Conservation (phyloP, 805 yeast species). For the Kluyveromyces lactis region DNA sequence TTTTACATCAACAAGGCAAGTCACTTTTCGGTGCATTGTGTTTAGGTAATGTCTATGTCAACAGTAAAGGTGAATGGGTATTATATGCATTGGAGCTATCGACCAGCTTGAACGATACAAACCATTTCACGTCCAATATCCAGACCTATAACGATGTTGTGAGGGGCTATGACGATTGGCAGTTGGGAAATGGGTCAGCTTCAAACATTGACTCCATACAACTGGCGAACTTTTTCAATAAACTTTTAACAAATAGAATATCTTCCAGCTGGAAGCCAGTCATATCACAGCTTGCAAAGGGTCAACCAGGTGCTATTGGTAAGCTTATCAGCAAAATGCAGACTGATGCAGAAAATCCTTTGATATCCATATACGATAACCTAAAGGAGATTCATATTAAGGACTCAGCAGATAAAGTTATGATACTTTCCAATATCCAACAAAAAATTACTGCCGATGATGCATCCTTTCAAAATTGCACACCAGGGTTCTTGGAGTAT, state of each 20-base stretch:
- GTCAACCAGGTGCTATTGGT: slow-evolving; percentile 13
- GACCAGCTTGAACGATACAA: slow-evolving; percentile 11
- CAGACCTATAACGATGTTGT: slow-evolving; percentile 8
- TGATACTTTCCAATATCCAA: slow-evolving; percentile 19
- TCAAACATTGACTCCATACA: slow-evolving; percentile 35
- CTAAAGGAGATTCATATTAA: slow-evolving; percentile 50
- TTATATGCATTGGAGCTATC: slow-evolving; percentile 67
- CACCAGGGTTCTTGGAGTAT: slow-evolving; percentile 50
- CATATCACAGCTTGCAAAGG: slow-evolving; percentile 15
- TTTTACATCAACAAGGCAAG: slow-evolving; percentile 16
- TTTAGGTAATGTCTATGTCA: slow-evolving; percentile 52
- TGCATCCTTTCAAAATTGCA: slow-evolving; percentile 27
- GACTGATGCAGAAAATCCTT: slow-evolving; percentile 23
- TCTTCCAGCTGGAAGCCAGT: slow-evolving; percentile 32
- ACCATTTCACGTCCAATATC: slow-evolving; percentile 8
- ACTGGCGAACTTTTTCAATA: slow-evolving; percentile 31
- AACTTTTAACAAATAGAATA: slow-evolving; percentile 31
- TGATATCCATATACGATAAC: slow-evolving; percentile 45
- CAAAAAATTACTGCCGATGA: slow-evolving; percentile 31
- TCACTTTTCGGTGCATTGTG: slow-evolving; percentile 60
- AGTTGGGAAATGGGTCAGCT: slow-evolving; percentile 56
- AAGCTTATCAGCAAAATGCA: neutral
- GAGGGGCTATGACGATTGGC: slow-evolving; percentile 14
- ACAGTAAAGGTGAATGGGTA: slow-evolving; percentile 71
- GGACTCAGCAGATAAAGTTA: slow-evolving; percentile 44